These are phyloP conservation scores for Suhomyces xylopsoci DNA, from an alignment of 805 yeast species.

Conservation along the genomic window DNA sequence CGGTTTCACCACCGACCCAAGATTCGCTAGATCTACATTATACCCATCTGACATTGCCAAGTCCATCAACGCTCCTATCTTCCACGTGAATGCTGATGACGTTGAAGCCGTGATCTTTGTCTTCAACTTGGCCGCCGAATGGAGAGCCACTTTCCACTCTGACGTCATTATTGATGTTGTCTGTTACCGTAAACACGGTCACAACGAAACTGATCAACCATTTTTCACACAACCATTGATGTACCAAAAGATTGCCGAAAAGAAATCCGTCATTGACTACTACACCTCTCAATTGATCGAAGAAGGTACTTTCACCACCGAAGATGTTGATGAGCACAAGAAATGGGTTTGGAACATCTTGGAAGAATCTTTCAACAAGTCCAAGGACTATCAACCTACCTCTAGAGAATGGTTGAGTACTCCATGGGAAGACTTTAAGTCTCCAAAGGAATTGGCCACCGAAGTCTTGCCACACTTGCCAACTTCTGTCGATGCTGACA, in stretches of 20 bases:
- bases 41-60: conserved; percentile 98
- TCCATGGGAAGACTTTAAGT: conserved; percentile 98
- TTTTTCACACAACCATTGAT: conserved; percentile 97
- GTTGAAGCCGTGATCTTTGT: conserved; percentile 89
- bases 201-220: conserved; percentile 99
- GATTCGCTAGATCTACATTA: conserved; percentile 95
- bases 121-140: conserved; percentile 96
- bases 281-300: conserved; percentile 74
- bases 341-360: conserved; percentile 95
- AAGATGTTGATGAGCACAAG: conserved; percentile 93
- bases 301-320: conserved; percentile 86
- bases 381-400: conserved; percentile 87
- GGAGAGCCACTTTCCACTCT: conserved; percentile 95
- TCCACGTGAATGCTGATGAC: conserved; percentile 99
- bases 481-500: conserved; percentile 75
- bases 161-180: conserved; percentile 96
- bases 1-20: conserved; percentile 99
- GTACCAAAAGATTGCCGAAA: conserved; percentile 88
- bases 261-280: conserved; percentile 83
- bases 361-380: conserved; percentile 84
- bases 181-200: conserved; percentile 98
- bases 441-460: conserved; percentile 93
- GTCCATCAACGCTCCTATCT: conserved; percentile 94
- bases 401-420: conserved; percentile 97
- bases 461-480: conserved; percentile 95